Evolutionary conservation across 305 asterid genomes (phyloP).

Genomic region (Rubia balearica): DNA sequence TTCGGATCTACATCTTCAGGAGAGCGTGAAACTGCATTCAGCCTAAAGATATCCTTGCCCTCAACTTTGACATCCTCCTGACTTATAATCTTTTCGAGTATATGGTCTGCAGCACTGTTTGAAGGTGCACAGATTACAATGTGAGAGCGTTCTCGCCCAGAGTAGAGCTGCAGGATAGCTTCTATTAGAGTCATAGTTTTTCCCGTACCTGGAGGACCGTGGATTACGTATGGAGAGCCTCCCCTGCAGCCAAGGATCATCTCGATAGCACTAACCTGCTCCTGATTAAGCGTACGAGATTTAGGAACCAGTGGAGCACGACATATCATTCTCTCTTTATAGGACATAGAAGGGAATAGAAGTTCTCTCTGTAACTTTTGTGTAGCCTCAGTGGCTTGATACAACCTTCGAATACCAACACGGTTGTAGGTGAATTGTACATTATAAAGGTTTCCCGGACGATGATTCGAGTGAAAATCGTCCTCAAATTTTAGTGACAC

Average conservation of each 20-base stretch:
- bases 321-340: conserved; percentile 20
- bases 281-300: conserved; percentile 49
- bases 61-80: conserved; percentile 26
- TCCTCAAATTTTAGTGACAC: conserved; percentile 51
- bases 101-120: conserved; percentile 80
- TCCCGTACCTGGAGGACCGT: conserved; percentile 98
- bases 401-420: conserved; percentile 44
- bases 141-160: conserved; percentile 26
- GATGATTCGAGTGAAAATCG: conserved; percentile 49
- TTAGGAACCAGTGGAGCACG: conserved; percentile 43
- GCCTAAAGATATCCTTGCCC: conserved; percentile 49
- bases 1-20: conserved; percentile 60
- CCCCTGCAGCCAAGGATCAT: conserved; percentile 71
- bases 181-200: conserved; percentile 76
- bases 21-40: conserved; percentile 73
- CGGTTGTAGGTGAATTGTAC: conserved; percentile 76
- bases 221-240: conserved; percentile 74
- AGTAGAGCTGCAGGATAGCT: conserved; percentile 70
- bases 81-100: conserved; percentile 55
- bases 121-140: conserved; percentile 94
- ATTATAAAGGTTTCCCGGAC: conserved; percentile 41
- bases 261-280: conserved; percentile 55
- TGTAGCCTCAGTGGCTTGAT: conserved; percentile 81
- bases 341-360: conserved; percentile 57
- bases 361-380: conserved; percentile 38